Evolutionary conservation across 1,284 basidiomycete genomes (phyloP).

Genomic region (Moesziomyces sp.): DNA sequence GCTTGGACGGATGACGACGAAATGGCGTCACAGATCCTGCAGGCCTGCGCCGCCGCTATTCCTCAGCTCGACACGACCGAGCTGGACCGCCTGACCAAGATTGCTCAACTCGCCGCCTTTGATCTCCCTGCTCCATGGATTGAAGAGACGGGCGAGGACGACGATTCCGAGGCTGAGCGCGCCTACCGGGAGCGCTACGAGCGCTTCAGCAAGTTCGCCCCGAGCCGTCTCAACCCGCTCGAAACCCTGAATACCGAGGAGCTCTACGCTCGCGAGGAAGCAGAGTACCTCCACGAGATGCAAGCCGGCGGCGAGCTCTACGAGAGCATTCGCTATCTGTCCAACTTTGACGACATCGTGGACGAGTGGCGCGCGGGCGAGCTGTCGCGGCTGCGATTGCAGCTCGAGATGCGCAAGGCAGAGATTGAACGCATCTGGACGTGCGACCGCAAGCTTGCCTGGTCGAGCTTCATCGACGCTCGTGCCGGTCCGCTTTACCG

Average conservation of each 20-base stretch:
- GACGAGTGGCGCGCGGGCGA: constrained; percentile 45
- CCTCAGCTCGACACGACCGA: constrained; percentile 40
- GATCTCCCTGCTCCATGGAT: constrained; percentile 5
- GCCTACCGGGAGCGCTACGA: constrained; percentile 12
- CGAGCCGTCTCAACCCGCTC: constrained; percentile 27
- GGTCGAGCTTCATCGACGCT: constrained; percentile 33
- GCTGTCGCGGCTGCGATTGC: constrained; percentile 28
- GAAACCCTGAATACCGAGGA: constrained; percentile 27
- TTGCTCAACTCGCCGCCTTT: constrained; percentile 39
- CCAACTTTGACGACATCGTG: constrained; percentile 38
- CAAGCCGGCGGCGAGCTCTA: constrained; percentile 29
- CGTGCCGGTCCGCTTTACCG: constrained; percentile 28
- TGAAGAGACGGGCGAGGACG: neutral
- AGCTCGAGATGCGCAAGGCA: constrained; percentile 41
- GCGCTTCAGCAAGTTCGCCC: constrained; percentile 13
- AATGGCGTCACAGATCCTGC: constrained; percentile 33
- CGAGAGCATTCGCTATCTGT: constrained; percentile 22
- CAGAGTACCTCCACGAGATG: constrained; percentile 24
- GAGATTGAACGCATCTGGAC: constrained; percentile 43
- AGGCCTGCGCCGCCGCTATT: constrained; percentile 15
- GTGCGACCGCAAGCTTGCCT: constrained; percentile 43
- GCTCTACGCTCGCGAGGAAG: constrained; percentile 32
- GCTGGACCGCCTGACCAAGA: constrained; percentile 40
- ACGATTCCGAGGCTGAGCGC: neutral
- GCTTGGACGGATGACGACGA: constrained; percentile 45